A percentile compares a stretch with the other conserved stretches of the same genome.
Conservation (phyloP, 805 yeast genomes). For the Schwanniomyces vanrijiae region DNA sequence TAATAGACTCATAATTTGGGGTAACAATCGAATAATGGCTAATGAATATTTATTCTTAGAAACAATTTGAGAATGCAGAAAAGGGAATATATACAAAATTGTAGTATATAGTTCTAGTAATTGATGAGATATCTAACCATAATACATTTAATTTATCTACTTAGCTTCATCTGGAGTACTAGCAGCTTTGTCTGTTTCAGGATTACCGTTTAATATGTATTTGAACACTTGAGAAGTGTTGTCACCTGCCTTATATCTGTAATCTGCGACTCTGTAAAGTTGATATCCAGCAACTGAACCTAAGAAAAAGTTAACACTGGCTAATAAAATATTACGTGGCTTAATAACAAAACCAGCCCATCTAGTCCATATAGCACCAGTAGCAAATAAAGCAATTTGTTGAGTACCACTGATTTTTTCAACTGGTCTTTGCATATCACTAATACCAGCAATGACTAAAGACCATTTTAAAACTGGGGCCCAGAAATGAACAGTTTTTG, state of each 20-base stretch:
- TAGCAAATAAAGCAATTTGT: constrained; percentile 80
- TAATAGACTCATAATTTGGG: constrained; percentile 8
- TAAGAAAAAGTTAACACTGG: constrained; percentile 90
- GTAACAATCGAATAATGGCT: neutral
- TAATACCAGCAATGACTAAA: constrained; percentile 86
- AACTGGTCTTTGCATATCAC: constrained; percentile 86
- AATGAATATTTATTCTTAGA: constrained; percentile 3
- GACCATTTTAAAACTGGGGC: constrained; percentile 73
- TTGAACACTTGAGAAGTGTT: constrained; percentile 51
- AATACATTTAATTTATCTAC: neutral
- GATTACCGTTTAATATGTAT: constrained; percentile 57
- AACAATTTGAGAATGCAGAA: constrained; percentile 1
- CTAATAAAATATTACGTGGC: constrained; percentile 84
- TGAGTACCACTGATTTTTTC: constrained; percentile 89
- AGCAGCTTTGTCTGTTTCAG: constrained; percentile 3
- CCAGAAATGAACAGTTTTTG: constrained; percentile 98
- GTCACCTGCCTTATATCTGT: constrained; percentile 68
- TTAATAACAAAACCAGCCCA: constrained; percentile 90
- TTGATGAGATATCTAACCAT: neutral
- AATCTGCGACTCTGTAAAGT: constrained; percentile 65
- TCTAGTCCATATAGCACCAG: constrained; percentile 96
- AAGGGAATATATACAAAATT: neutral
- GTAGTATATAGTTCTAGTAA: neutral
- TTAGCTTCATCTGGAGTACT: neutral
- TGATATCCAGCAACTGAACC: constrained; percentile 90